phyloP scores from a whole-genome alignment of 768 basidiomycete species.

The Piloderma croceum region DNA sequence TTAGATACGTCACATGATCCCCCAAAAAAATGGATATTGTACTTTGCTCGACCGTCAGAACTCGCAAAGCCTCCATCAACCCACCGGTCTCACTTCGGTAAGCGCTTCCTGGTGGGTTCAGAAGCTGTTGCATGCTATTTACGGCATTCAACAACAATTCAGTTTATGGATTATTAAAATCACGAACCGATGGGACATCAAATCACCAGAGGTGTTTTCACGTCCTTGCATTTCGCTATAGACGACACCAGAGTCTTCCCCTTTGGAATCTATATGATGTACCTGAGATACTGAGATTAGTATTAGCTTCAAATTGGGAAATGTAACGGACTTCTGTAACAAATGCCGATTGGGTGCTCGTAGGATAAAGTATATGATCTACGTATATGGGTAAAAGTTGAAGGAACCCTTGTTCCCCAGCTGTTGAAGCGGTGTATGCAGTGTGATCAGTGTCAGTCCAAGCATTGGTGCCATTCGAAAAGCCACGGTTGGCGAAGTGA shows the following conservation, averaged over 20 bases:
- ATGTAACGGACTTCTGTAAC: conserved; percentile 51
- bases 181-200: conserved; percentile 83
- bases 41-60: conserved; percentile 88
- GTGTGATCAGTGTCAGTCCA: conserved; percentile 98
- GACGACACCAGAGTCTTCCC: conserved; percentile 91
- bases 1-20: conserved; percentile 5
- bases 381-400: conserved; percentile 85
- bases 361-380: conserved; percentile 96
- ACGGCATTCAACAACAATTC: conserved; percentile 4
- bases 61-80: conserved; percentile 84
- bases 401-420: conserved; percentile 87
- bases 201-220: conserved; percentile 86
- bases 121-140: conserved; percentile 65
- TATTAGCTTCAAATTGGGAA: not conserved
- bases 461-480: conserved; percentile 88
- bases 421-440: conserved; percentile 93
- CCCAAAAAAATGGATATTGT: conserved; percentile 14
- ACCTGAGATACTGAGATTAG: conserved; percentile 43
- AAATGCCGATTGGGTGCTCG: conserved; percentile 81
- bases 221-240: conserved; percentile 97
- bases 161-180: conserved; percentile 15
- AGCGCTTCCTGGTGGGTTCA: conserved; percentile 78
- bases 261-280: conserved; percentile 90
- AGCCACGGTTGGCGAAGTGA: conserved; percentile 89
- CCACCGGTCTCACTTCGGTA: conserved; percentile 98